Evolutionary conservation across 2,329 filamentous ascomycete species (phyloP).

Genomic region (Fusarium sp.): DNA sequence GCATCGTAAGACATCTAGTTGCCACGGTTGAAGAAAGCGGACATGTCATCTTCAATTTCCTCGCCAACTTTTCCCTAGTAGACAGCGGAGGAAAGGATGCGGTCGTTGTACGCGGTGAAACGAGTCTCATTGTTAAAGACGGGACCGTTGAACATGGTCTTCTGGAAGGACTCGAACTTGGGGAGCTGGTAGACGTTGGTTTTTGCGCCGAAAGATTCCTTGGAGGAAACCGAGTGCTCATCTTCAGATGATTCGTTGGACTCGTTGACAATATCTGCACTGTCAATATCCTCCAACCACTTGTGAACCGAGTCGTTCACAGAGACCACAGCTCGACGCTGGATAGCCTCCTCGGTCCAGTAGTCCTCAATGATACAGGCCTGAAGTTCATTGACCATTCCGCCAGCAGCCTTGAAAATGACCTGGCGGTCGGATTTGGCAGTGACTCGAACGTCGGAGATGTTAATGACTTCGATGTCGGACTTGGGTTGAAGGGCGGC

Average conservation of each 20-base stretch:
- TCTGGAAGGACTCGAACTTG: too few relatives aligned
- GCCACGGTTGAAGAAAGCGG: neutral
- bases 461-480: neutral
- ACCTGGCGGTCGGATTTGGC: too few relatives aligned
- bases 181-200: neutral
- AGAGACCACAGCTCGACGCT: neutral
- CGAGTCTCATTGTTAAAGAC: neutral
- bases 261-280: neutral
- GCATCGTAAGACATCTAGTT: neutral
- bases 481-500: neutral
- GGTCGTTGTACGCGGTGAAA: neutral
- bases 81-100: neutral
- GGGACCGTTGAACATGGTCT: neutral
- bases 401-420: accelerated
- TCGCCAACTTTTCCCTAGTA: neutral
- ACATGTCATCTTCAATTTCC: neutral
- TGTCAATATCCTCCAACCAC: neutral
- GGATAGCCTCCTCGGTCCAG: accelerated
- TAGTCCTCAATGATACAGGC: neutral
- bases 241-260: neutral
- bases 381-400: neutral
- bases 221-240: neutral
- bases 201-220: neutral
- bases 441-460: neutral
- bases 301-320: accelerated